phyloP scores from a whole-genome alignment of 768 basidiomycete species.

The Auriculariales sp. region DNA sequence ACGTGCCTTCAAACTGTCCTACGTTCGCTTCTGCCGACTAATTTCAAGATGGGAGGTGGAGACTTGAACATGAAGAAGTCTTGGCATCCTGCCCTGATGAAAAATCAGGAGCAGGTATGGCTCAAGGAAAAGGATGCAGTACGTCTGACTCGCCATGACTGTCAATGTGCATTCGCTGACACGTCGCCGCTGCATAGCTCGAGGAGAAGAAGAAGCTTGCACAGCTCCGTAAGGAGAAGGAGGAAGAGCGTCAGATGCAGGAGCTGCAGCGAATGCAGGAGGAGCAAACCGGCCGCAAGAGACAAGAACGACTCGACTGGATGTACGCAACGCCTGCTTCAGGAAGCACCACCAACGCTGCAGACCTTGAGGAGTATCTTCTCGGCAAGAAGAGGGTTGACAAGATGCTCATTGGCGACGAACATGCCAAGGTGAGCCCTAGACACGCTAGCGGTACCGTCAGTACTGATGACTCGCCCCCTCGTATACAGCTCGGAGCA shows the following conservation, averaged over 20 bases:
- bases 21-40: too few relatives aligned
- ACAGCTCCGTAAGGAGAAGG: conserved; percentile 92
- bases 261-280: conserved; percentile 94
- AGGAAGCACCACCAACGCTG: conserved; percentile 72
- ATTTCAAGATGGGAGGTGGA: conserved; percentile 95
- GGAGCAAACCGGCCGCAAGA: conserved; percentile 87
- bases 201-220: conserved; percentile 98
- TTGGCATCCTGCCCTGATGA: conserved; percentile 96
- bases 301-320: conserved; percentile 93
- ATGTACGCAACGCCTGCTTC: conserved; percentile 98
- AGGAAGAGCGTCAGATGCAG: conserved; percentile 92
- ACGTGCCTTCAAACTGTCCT: too few relatives aligned
- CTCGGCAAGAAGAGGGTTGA: conserved; percentile 97
- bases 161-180: conserved; percentile 5
- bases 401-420: conserved; percentile 82
- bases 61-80: conserved; percentile 99
- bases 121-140: conserved; percentile 94
- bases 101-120: conserved; percentile 99
- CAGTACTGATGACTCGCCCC: conserved; percentile 3
- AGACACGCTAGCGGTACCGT: not conserved
- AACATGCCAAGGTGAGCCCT: conserved; percentile 64
- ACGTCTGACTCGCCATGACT: conserved; percentile 17
- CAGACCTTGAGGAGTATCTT: conserved; percentile 91
- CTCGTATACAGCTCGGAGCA: conserved; percentile 50
- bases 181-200: conserved; percentile 40